phyloP scores from a whole-genome alignment of 148 eudicot species.

The Diospyros kaki region DNA sequence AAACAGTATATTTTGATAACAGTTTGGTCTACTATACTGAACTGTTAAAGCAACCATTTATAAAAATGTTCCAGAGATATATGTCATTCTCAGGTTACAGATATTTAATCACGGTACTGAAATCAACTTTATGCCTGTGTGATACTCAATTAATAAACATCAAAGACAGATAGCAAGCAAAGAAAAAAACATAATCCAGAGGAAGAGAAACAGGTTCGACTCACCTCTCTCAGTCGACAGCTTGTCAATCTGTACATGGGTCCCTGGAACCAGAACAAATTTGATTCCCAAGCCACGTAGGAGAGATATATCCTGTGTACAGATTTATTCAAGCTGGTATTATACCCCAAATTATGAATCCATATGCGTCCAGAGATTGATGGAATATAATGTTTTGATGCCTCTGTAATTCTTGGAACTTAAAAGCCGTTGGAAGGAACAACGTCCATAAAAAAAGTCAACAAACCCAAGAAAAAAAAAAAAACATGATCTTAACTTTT shows the following conservation, averaged over 20 bases:
- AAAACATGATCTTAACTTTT: neutral
- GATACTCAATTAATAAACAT: too few species aligned
- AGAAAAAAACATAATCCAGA: neutral
- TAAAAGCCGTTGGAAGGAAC: neutral
- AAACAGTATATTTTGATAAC: too few species aligned
- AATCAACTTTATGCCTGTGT: too few species aligned
- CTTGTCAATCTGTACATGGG: constrained; percentile 84
- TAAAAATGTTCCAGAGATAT: too few species aligned
- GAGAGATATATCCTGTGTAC: constrained; percentile 75
- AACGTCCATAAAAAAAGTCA: neutral
- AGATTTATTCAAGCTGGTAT: neutral
- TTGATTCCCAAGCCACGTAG: constrained; percentile 86
- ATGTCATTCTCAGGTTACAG: too few species aligned
- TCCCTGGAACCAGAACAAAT: constrained; percentile 86
- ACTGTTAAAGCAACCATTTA: too few species aligned
- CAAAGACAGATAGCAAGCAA: too few species aligned
- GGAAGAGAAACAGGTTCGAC: neutral
- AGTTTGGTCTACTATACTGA: too few species aligned
- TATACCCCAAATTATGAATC: neutral
- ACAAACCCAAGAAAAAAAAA: neutral
- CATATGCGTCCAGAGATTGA: neutral
- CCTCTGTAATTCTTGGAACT: neutral
- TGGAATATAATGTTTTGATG: neutral
- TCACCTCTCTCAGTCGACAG: constrained; percentile 78
- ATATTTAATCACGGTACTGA: too few species aligned